Evolutionary conservation across 345 rosid species (phyloP).

Genomic region (Sonneratia caseolaris): DNA sequence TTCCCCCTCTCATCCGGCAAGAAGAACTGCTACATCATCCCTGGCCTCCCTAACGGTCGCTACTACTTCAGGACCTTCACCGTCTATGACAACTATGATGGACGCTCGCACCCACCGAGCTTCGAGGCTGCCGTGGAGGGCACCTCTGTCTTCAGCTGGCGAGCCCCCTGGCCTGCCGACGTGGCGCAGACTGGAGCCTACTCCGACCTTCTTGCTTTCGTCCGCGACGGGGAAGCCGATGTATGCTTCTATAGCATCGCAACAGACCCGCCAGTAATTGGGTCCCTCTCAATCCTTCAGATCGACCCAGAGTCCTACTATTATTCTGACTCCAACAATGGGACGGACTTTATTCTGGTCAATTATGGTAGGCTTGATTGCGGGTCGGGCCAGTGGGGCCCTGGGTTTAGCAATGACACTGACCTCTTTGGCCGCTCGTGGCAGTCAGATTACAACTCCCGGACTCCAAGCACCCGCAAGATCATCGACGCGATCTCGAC

Average conservation of each 20-base stretch:
- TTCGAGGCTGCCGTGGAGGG: slow-evolving; percentile 93
- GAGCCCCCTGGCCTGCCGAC: slow-evolving; percentile 65
- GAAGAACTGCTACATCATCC: slow-evolving; percentile 83
- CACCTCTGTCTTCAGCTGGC: slow-evolving; percentile 82
- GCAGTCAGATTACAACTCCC: slow-evolving; percentile 58
- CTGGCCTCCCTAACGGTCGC: slow-evolving; percentile 66
- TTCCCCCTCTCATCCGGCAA: slow-evolving; percentile 93
- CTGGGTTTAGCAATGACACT: slow-evolving; percentile 75
- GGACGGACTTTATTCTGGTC: slow-evolving; percentile 42
- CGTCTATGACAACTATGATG: slow-evolving; percentile 93
- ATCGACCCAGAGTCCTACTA: slow-evolving; percentile 64
- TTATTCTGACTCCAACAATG: slow-evolving; percentile 30
- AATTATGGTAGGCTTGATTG: slow-evolving; percentile 79
- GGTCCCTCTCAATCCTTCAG: slow-evolving; percentile 62
- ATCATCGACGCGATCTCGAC: slow-evolving; percentile 36
- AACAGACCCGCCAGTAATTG: slow-evolving; percentile 88
- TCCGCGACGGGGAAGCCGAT: slow-evolving; percentile 71
- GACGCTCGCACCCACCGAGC: slow-evolving; percentile 71
- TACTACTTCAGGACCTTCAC: slow-evolving; percentile 91
- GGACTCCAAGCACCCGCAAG: slow-evolving; percentile 17
- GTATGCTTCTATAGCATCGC: slow-evolving; percentile 91
- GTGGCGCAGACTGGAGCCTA: slow-evolving; percentile 76
- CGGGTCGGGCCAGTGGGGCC: slow-evolving; percentile 80
- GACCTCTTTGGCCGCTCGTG: slow-evolving; percentile 81
- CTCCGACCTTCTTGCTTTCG: slow-evolving; percentile 79